These are phyloP conservation scores for Coriolopsis trogii DNA, from an alignment of 1,284 basidiomycete species.

Conservation along the genomic window DNA sequence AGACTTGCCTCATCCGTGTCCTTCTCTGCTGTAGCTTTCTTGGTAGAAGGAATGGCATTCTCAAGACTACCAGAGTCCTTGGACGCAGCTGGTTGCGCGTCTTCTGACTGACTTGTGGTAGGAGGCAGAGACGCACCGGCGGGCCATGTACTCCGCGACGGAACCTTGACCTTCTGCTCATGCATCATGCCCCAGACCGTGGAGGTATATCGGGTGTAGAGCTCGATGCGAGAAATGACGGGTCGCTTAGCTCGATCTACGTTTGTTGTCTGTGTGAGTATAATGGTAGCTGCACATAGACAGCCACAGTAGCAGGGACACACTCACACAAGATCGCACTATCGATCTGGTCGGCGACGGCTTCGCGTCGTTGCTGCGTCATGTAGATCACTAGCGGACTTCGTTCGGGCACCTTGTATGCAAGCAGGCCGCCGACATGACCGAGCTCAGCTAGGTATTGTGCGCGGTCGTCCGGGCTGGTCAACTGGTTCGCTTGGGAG, in stretches of 20 bases:
- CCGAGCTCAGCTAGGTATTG: slow-evolving; percentile 70
- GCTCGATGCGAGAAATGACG: slow-evolving; percentile 61
- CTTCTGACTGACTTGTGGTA: neutral
- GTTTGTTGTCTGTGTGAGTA: neutral
- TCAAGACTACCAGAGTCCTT: slow-evolving; percentile 12
- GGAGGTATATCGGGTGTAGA: slow-evolving; percentile 61
- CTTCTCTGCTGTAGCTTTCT: slow-evolving; percentile 15
- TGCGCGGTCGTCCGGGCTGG: slow-evolving; percentile 52
- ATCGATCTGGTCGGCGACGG: slow-evolving; percentile 85
- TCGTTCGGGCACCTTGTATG: slow-evolving; percentile 73
- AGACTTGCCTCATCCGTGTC: slow-evolving; percentile 18
- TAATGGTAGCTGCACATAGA: neutral
- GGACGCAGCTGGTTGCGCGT: neutral
- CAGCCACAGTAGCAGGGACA: neutral
- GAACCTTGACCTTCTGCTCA: slow-evolving; percentile 48
- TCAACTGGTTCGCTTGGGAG: slow-evolving; percentile 54
- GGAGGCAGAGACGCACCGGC: slow-evolving; percentile 36
- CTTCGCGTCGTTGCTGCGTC: slow-evolving; percentile 70
- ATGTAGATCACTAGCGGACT: slow-evolving; percentile 74
- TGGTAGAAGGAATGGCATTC: slow-evolving; percentile 9
- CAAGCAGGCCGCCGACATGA: slow-evolving; percentile 75
- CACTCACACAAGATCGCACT: slow-evolving; percentile 78
- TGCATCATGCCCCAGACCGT: slow-evolving; percentile 58
- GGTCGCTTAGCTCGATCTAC: slow-evolving; percentile 55
- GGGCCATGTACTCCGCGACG: slow-evolving; percentile 46